Evolutionary conservation across 441 rosid genomes (phyloP).

Genomic region (Monsonia emarginata): DNA sequence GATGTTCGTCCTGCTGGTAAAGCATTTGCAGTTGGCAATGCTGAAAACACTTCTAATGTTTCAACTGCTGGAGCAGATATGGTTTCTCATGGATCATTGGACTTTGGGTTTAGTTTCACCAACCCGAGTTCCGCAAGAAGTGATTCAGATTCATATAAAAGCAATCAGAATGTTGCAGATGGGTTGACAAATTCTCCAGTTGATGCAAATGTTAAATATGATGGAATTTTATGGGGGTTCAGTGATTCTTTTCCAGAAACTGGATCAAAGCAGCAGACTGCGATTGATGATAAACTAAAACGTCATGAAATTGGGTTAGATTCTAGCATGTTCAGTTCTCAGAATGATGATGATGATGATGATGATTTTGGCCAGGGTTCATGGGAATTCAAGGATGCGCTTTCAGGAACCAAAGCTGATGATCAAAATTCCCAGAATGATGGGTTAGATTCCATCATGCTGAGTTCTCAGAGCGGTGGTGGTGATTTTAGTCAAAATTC

Average conservation of each 20-base stretch:
- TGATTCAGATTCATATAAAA: conserved; percentile 1
- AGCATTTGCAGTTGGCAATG: conserved; percentile 9
- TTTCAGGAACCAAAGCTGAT: background rate
- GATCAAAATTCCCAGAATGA: background rate
- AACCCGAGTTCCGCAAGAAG: background rate
- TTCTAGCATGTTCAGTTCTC: conserved; percentile 2
- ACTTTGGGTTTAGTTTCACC: conserved; percentile 6
- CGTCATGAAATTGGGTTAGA: background rate
- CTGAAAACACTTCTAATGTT: background rate
- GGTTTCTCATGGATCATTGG: background rate
- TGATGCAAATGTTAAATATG: conserved; percentile 6
- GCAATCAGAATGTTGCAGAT: conserved; percentile 1
- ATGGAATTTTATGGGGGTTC: conserved; percentile 10
- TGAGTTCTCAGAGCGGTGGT: background rate
- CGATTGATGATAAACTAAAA: background rate
- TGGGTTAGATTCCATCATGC: background rate
- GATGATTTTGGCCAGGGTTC: background rate
- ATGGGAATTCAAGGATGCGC: background rate
- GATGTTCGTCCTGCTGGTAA: conserved; percentile 17
- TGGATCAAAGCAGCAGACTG: background rate
- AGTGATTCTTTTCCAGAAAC: conserved; percentile 10
- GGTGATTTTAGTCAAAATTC: background rate
- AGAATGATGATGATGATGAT: background rate
- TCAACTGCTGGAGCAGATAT: background rate
- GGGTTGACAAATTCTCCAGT: background rate